These are phyloP conservation scores for Micractinium conductrix DNA, from an alignment of 139 green algal species.

Conservation along the genomic window DNA sequence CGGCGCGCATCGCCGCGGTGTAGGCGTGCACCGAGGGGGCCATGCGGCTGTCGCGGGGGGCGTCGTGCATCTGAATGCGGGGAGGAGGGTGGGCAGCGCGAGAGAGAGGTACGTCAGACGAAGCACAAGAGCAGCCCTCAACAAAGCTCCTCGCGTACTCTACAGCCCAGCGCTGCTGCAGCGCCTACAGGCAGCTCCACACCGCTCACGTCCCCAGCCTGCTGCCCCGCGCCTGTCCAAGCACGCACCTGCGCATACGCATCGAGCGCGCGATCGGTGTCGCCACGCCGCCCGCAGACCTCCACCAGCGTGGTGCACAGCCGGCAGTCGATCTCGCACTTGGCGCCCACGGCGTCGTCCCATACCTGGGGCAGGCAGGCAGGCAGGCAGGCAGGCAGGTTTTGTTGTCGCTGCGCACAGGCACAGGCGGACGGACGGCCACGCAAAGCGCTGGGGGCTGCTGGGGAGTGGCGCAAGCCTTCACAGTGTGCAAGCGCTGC, in stretches of 20 bases:
- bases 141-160: too few species aligned
- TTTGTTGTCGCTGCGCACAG: too few species aligned
- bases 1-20: slow-evolving; percentile 88
- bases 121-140: too few species aligned
- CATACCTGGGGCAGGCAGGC: slow-evolving; percentile 53
- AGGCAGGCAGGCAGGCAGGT: neutral
- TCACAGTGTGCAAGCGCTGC: too few species aligned
- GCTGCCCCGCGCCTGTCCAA: neutral
- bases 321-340: slow-evolving; percentile 78
- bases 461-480: too few species aligned
- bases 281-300: slow-evolving; percentile 73
- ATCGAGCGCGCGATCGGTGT: slow-evolving; percentile 71
- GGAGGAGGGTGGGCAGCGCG: neutral
- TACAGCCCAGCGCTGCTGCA: too few species aligned
- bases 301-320: slow-evolving; percentile 86
- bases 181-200: too few species aligned
- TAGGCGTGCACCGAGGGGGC: slow-evolving; percentile 84
- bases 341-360: slow-evolving; percentile 56
- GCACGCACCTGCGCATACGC: slow-evolving; percentile 61
- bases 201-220: too few species aligned
- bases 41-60: slow-evolving; percentile 53
- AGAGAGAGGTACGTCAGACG: too few species aligned
- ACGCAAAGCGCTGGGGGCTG: too few species aligned
- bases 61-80: slow-evolving; percentile 58
- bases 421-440: too few species aligned